Evolutionary conservation across 1,284 basidiomycete species (phyloP).

Genomic region (Ceratobasidium sp.): DNA sequence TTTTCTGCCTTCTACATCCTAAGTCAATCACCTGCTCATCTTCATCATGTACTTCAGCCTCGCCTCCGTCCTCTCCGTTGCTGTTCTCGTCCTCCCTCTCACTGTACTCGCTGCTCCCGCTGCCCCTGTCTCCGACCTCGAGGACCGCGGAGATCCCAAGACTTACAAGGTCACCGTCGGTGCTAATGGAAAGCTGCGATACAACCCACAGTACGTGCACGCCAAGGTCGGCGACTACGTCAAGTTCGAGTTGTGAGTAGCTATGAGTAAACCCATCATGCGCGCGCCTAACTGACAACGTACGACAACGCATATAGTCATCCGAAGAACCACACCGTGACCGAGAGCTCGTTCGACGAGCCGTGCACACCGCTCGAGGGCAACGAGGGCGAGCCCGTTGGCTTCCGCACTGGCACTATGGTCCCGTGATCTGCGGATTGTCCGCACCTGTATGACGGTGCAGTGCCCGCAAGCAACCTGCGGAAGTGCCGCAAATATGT

Average conservation of each 20-base stretch:
- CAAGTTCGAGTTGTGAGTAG: constrained; percentile 37
- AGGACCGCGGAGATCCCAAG: neutral
- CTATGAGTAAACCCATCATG: too few species aligned
- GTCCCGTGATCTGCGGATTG: too few species aligned
- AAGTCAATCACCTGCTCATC: neutral
- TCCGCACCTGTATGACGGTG: too few species aligned
- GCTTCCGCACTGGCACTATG: constrained; percentile 32
- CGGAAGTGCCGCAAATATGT: too few species aligned
- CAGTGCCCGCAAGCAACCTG: too few species aligned
- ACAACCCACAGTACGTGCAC: constrained; percentile 18
- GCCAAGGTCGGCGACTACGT: constrained; percentile 30
- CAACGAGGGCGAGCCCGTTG: neutral
- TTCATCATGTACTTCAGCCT: constrained; percentile 36
- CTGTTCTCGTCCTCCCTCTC: constrained; percentile 31
- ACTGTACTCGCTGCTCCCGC: constrained; percentile 10
- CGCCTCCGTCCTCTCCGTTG: constrained; percentile 20
- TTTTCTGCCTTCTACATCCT: neutral
- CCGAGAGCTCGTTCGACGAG: constrained; percentile 36
- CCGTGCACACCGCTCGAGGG: constrained; percentile 11
- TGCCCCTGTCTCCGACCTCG: neutral
- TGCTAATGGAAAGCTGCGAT: neutral
- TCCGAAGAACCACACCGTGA: constrained; percentile 43
- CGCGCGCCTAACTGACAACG: neutral
- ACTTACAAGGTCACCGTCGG: constrained; percentile 35
- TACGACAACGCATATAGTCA: constrained; percentile 5